Conservation (phyloP, 352 stramenopile species). For the Plasmopara halstedii region DNA sequence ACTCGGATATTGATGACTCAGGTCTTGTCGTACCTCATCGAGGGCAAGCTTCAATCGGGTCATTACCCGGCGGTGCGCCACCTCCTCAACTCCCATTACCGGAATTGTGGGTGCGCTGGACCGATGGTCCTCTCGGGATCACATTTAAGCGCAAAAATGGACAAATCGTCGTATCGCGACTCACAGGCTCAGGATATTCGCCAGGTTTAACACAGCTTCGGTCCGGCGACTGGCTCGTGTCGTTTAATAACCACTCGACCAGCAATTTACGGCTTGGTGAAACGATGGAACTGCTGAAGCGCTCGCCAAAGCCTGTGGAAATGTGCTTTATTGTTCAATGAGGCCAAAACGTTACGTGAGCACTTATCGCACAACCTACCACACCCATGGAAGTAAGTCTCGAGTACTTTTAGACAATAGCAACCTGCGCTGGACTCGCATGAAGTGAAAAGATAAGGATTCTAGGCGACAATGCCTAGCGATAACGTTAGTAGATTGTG, state of each 20-base stretch:
- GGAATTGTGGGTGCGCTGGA: conserved; percentile 69
- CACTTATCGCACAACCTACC: conserved; percentile 2
- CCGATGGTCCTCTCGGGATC: conserved; percentile 61
- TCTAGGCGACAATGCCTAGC: no score
- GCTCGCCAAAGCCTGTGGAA: conserved; percentile 60
- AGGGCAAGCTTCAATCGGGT: conserved; percentile 4
- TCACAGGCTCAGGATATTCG: conserved; percentile 64
- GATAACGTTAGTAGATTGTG: no score
- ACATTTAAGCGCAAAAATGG: conserved; percentile 76
- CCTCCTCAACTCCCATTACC: conserved; percentile 30
- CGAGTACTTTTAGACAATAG: conserved; percentile 25
- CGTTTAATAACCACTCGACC: conserved; percentile 63
- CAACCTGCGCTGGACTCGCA: conserved; percentile 2
- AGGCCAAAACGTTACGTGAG: background rate
- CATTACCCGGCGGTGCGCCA: background rate
- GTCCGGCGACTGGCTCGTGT: conserved; percentile 67
- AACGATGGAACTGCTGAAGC: conserved; percentile 79
- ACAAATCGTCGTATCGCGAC: conserved; percentile 67
- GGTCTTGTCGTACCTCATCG: conserved; percentile 39
- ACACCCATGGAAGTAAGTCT: conserved; percentile 16
- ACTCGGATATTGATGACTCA: conserved; percentile 67
- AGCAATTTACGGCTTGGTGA: conserved; percentile 50
- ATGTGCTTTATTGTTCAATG: conserved; percentile 79
- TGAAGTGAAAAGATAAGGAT: no score
- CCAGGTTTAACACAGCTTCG: conserved; percentile 56